phyloP scores from a whole-genome alignment of 768 basidiomycete species.

The Psilocybe sp. region DNA sequence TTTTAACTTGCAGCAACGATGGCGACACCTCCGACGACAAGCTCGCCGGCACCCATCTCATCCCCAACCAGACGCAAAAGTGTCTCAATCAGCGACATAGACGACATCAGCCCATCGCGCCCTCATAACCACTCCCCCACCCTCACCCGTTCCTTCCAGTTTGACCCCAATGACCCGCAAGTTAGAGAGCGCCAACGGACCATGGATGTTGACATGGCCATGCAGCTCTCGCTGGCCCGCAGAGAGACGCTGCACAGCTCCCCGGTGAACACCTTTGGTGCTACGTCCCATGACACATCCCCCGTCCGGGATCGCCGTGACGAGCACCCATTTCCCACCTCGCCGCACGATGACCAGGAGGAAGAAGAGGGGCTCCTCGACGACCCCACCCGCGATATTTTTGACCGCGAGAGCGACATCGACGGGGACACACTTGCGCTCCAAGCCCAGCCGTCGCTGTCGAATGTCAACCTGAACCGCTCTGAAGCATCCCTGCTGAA shows the following conservation, averaged over 20 bases:
- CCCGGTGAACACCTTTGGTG: conserved; percentile 21
- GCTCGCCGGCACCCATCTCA: conserved; percentile 46
- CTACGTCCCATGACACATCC: conserved; percentile 18
- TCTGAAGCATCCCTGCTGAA: conserved; percentile 32
- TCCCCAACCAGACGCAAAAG: conserved; percentile 35
- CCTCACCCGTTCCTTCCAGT: conserved; percentile 43
- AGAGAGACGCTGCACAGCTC: conserved; percentile 51
- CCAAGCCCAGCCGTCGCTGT: conserved; percentile 6
- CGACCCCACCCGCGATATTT: conserved; percentile 4
- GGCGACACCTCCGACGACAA: conserved; percentile 36
- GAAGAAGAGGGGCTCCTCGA: conserved; percentile 5
- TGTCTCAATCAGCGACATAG: conserved; percentile 36
- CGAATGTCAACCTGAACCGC: conserved; percentile 10
- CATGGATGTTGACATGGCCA: conserved; percentile 93
- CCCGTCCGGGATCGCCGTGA: neutral
- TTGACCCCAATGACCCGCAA: conserved; percentile 70
- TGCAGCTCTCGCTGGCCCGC: conserved; percentile 72
- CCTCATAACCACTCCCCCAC: conserved; percentile 54
- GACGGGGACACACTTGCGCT: conserved; percentile 11
- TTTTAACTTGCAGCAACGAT: conserved; percentile 18
- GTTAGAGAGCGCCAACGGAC: conserved; percentile 84
- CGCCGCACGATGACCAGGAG: conserved; percentile 3
- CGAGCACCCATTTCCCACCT: conserved; percentile 17
- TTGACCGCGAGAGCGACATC: neutral
- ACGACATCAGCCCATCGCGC: conserved; percentile 34